These are phyloP conservation scores for Elsinoe fawcettii DNA, from an alignment of 2,329 filamentous ascomycete genomes.

Conservation along the genomic window DNA sequence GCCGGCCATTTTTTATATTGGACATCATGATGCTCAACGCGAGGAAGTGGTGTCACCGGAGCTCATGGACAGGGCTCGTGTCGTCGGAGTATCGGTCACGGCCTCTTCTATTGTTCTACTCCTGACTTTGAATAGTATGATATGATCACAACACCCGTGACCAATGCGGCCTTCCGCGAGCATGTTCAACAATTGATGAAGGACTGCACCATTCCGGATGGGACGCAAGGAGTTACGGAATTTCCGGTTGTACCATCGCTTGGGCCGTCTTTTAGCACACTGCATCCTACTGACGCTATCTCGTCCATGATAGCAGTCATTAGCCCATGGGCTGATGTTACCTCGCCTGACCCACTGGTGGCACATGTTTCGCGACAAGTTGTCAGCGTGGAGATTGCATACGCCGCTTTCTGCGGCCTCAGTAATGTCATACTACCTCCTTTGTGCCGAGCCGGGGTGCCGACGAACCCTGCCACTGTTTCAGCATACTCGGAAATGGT, in stretches of 20 bases:
- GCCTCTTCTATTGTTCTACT: too few relatives aligned
- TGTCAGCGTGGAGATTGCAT: slow-evolving; percentile 82
- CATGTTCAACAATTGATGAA: slow-evolving; percentile 58
- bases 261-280: slow-evolving; percentile 68
- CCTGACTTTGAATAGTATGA: slow-evolving; percentile 52
- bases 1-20: slow-evolving; percentile 53
- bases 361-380: slow-evolving; percentile 83
- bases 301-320: slow-evolving; percentile 68
- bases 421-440: slow-evolving; percentile 67
- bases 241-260: slow-evolving; percentile 52
- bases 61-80: slow-evolving; percentile 58
- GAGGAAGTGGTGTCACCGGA: slow-evolving; percentile 53
- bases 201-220: slow-evolving; percentile 41
- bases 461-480: slow-evolving; percentile 42
- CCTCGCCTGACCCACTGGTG: slow-evolving; percentile 72
- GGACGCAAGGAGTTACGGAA: slow-evolving; percentile 32
- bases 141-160: slow-evolving; percentile 71
- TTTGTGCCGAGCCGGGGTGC: slow-evolving; percentile 35
- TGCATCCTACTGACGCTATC: slow-evolving; percentile 60
- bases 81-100: slow-evolving; percentile 41
- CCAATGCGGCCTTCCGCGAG: slow-evolving; percentile 62
- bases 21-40: slow-evolving; percentile 63
- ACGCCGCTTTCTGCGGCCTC: slow-evolving; percentile 90
- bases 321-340: slow-evolving; percentile 91
- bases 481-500: slow-evolving; percentile 66